These are phyloP conservation scores for Neoarthrinium moseri DNA, from an alignment of 2,329 filamentous ascomycete species.

Conservation along the genomic window DNA sequence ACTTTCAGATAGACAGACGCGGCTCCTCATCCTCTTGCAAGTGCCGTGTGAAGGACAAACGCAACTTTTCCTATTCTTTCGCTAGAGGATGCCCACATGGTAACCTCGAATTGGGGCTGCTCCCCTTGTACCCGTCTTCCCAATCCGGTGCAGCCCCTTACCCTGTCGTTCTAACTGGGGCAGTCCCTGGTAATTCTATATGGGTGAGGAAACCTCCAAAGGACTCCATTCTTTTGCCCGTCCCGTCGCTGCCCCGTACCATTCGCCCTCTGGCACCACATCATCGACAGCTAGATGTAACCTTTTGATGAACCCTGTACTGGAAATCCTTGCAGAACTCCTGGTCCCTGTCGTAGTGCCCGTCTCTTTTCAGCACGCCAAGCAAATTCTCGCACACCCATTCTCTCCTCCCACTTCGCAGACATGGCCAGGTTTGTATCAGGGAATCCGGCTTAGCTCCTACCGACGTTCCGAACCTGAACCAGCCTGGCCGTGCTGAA, in stretches of 20 bases:
- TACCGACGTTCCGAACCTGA: constrained; percentile 50
- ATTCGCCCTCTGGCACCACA: constrained; percentile 32
- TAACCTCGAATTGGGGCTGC: constrained; percentile 28
- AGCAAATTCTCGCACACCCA: constrained; percentile 35
- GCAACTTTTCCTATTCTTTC: constrained; percentile 1
- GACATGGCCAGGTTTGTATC: constrained; percentile 40
- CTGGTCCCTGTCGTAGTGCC: constrained; percentile 26
- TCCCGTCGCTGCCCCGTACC: constrained; percentile 28
- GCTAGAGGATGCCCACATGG: constrained; percentile 19
- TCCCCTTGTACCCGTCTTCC: constrained; percentile 27
- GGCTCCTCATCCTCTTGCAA: constrained; percentile 16
- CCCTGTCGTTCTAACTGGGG: constrained; percentile 25
- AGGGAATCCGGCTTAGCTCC: constrained; percentile 49
- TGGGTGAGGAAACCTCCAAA: constrained; percentile 25
- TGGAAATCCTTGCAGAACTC: constrained; percentile 33
- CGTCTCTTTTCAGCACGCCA: constrained; percentile 35
- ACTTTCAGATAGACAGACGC: too few species aligned
- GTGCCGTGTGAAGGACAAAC: constrained; percentile 9
- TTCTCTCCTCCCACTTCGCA: constrained; percentile 25
- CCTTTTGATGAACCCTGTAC: constrained; percentile 31
- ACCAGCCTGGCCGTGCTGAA: constrained; percentile 43
- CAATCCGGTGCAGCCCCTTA: constrained; percentile 26
- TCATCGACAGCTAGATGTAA: constrained; percentile 41
- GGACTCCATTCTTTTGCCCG: constrained; percentile 19
- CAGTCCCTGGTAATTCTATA: constrained; percentile 28